Conservation (phyloP, 805 yeast species). For the Candida tibetensis region DNA sequence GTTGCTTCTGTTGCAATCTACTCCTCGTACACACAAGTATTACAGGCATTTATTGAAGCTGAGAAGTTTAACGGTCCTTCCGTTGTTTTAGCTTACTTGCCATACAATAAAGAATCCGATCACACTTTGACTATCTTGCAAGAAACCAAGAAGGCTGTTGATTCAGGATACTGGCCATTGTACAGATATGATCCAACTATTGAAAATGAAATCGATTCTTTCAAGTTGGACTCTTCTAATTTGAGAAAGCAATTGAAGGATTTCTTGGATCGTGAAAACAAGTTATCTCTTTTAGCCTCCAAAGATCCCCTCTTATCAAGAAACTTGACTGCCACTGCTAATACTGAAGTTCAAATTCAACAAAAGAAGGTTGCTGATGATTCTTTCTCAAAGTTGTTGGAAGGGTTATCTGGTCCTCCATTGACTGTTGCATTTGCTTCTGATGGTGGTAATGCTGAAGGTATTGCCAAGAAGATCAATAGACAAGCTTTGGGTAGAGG, state of each 20-base stretch:
- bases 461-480: conserved; percentile 73
- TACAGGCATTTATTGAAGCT: conserved; percentile 90
- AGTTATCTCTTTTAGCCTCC: conserved; percentile 68
- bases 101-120: conserved; percentile 63
- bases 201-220: conserved; percentile 51
- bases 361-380: conserved; percentile 70
- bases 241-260: conserved; percentile 72
- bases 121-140: conserved; percentile 71
- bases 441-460: conserved; percentile 87
- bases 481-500: conserved; percentile 81
- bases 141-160: conserved; percentile 87
- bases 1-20: conserved; percentile 95
- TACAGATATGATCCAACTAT: conserved; percentile 76
- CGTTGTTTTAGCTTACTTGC: conserved; percentile 84
- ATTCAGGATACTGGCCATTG: conserved; percentile 94
- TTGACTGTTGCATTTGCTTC: conserved; percentile 82
- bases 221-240: conserved; percentile 81
- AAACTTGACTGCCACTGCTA: conserved; percentile 62
- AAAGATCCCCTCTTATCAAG: conserved; percentile 75
- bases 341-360: conserved; percentile 51
- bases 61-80: conserved; percentile 87
- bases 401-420: conserved; percentile 91
- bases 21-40: conserved; percentile 87
- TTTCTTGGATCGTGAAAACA: conserved; percentile 88
- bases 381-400: conserved; percentile 74